These are phyloP conservation scores for Lasiosphaeria miniovina DNA, from an alignment of 495 filamentous ascomycete species.

Conservation along the genomic window DNA sequence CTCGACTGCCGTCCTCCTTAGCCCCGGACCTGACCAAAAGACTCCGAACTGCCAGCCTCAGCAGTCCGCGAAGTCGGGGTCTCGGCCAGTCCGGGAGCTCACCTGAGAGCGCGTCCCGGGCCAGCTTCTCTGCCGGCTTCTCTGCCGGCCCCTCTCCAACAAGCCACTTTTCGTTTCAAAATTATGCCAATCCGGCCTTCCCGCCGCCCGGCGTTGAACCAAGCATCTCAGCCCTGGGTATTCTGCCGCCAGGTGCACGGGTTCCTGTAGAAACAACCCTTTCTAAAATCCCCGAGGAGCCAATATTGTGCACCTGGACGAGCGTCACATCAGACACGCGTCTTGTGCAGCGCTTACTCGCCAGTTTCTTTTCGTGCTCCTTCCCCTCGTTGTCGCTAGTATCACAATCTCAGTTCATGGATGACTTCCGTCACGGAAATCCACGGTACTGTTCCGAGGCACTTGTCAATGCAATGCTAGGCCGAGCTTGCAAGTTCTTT, in stretches of 20 bases:
- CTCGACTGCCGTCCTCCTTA: background rate
- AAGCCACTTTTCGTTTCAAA: conserved; percentile 4
- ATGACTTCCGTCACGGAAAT: conserved; percentile 22
- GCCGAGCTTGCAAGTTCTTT: conserved; percentile 19
- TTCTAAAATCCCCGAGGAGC: background rate
- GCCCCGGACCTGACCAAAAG: conserved; percentile 9
- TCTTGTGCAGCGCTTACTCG: conserved; percentile 23
- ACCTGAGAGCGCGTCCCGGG: conserved; percentile 7
- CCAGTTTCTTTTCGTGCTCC: conserved; percentile 18
- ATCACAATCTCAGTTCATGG: conserved; percentile 20
- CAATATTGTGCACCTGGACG: conserved; percentile 21
- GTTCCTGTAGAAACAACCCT: background rate
- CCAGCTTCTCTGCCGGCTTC: conserved; percentile 7
- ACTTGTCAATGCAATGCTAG: conserved; percentile 27
- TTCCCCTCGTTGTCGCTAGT: conserved; percentile 20
- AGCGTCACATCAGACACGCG: conserved; percentile 19
- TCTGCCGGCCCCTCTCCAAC: conserved; percentile 5
- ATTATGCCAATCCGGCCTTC: background rate
- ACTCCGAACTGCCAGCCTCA: conserved; percentile 8
- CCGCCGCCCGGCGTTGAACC: conserved; percentile 1
- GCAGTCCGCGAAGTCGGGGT: conserved; percentile 7
- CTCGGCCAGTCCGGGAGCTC: conserved; percentile 8
- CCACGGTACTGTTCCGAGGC: conserved; percentile 26
- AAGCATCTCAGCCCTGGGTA: background rate
- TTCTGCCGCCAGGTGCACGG: background rate